A percentile compares a stretch with the other conserved stretches of the same genome.
phyloP scores from a whole-genome alignment of 345 rosid species.

The Boechera stricta region DNA sequence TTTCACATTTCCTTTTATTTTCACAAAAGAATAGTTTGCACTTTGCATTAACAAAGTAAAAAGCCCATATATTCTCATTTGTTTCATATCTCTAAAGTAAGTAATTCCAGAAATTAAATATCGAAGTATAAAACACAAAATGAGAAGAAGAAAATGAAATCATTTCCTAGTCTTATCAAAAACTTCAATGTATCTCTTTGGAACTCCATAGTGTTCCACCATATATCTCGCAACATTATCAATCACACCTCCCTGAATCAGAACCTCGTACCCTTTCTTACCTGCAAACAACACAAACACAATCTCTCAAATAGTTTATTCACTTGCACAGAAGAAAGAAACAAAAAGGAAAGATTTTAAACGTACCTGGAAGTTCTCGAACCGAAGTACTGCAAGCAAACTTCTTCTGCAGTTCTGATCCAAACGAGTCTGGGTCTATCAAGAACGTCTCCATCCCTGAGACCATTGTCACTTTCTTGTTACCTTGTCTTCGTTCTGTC shows the following conservation, averaged over 20 bases:
- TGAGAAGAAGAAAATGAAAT: conserved; percentile 12
- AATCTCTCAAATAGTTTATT: conserved; percentile 16
- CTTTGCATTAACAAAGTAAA: no score
- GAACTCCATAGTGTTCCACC: conserved; percentile 82
- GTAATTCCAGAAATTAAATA: not conserved
- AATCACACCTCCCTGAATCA: conserved; percentile 95
- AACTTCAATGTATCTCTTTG: conserved; percentile 87
- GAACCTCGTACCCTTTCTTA: conserved; percentile 86
- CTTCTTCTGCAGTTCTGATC: conserved; percentile 97
- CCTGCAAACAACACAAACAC: conserved; percentile 56
- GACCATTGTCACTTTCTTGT: conserved; percentile 86
- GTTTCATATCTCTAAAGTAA: not conserved
- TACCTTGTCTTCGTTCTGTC: conserved; percentile 93
- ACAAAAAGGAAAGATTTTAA: not conserved
- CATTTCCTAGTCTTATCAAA: conserved; percentile 90
- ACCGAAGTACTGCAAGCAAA: conserved; percentile 93
- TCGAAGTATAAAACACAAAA: conserved; percentile 1
- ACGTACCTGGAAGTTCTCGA: conserved; percentile 76
- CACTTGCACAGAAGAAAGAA: not conserved
- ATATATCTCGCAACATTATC: conserved; percentile 82
- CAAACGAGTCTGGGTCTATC: conserved; percentile 82
- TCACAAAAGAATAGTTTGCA: no score
- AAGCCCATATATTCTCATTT: no score
- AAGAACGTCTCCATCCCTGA: conserved; percentile 82
- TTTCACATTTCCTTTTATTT: no score